Evolutionary conservation across 2,329 filamentous ascomycete genomes (phyloP).

Genomic region (Aspergillus arachidicola): DNA sequence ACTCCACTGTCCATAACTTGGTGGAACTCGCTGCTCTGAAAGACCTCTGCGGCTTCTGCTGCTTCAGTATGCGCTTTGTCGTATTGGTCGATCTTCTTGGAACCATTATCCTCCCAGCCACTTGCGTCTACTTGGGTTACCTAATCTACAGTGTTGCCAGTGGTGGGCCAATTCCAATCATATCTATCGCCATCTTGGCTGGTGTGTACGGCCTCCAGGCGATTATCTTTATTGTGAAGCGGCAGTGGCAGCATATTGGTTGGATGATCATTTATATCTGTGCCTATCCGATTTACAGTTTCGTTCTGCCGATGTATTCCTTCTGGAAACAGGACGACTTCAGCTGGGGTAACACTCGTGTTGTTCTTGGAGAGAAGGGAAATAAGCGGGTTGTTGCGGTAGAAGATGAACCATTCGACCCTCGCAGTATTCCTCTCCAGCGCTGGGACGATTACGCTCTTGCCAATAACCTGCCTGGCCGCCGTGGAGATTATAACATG

Average conservation of each 20-base stretch:
- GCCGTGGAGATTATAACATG: conserved; percentile 68
- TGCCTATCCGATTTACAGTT: conserved; percentile 93
- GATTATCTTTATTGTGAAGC: conserved; percentile 92
- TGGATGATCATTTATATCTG: conserved; percentile 99
- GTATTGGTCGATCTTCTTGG: conserved; percentile 93
- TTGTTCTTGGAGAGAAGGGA: conserved; percentile 93
- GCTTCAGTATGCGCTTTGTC: conserved; percentile 96
- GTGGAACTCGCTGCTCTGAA: conserved; percentile 86
- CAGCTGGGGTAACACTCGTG: conserved; percentile 96
- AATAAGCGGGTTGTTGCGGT: conserved; percentile 87
- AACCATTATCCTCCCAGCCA: conserved; percentile 88
- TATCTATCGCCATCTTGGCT: conserved; percentile 86
- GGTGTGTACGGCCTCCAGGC: conserved; percentile 95
- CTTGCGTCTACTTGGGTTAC: conserved; percentile 82
- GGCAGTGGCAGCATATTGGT: conserved; percentile 97
- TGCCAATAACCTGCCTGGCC: conserved; percentile 84
- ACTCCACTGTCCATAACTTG: conserved; percentile 96
- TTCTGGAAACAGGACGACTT: conserved; percentile 99
- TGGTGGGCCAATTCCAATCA: conserved; percentile 75
- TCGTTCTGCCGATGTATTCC: conserved; percentile 89
- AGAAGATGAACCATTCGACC: conserved; percentile 82
- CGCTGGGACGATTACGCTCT: conserved; percentile 96
- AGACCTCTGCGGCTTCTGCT: conserved; percentile 98
- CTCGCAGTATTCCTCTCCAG: conserved; percentile 88
- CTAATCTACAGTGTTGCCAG: conserved; percentile 79